A percentile compares a stretch with the other conserved stretches of the same genome.
These are phyloP conservation scores for Blepharisma undulans DNA, from an alignment of 169 alveolate species.

Conservation along the genomic window DNA sequence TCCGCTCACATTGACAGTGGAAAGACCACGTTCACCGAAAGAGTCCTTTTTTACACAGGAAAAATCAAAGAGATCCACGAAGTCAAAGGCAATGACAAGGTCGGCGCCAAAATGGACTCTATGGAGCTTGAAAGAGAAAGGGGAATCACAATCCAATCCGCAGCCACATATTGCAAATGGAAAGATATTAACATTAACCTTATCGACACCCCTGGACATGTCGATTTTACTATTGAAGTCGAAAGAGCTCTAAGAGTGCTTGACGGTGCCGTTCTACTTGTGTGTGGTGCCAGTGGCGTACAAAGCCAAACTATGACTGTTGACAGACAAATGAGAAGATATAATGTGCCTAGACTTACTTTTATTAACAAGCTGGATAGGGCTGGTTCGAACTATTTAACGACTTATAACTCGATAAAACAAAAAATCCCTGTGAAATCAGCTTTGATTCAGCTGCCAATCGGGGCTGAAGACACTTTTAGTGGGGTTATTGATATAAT, in stretches of 20 bases:
- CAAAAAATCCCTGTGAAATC: slow-evolving; percentile 86
- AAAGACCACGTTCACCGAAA: slow-evolving; percentile 96
- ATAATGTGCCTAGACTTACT: slow-evolving; percentile 92
- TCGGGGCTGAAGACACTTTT: slow-evolving; percentile 86
- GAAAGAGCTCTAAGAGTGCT: slow-evolving; percentile 96
- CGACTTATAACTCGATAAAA: slow-evolving; percentile 84
- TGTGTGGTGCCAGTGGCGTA: slow-evolving; percentile 96
- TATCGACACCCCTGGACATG: slow-evolving; percentile 99
- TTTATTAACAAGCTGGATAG: slow-evolving; percentile 96
- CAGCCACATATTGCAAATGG: slow-evolving; percentile 95
- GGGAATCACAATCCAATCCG: slow-evolving; percentile 96
- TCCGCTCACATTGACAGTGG: slow-evolving; percentile 98
- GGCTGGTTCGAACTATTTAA: slow-evolving; percentile 94
- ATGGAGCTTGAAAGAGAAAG: slow-evolving; percentile 97
- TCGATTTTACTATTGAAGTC: slow-evolving; percentile 97
- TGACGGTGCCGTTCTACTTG: slow-evolving; percentile 95
- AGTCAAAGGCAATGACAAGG: slow-evolving; percentile 94
- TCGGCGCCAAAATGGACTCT: slow-evolving; percentile 97
- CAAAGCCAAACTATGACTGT: slow-evolving; percentile 97
- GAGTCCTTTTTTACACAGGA: slow-evolving; percentile 92
- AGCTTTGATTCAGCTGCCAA: slow-evolving; percentile 87
- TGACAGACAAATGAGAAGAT: slow-evolving; percentile 94
- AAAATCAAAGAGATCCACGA: slow-evolving; percentile 93
- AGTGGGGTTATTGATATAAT: slow-evolving; percentile 92
- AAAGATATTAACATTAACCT: slow-evolving; percentile 88